Conservation (phyloP, 1,284 basidiomycete genomes). For the Moesziomyces sp. region DNA sequence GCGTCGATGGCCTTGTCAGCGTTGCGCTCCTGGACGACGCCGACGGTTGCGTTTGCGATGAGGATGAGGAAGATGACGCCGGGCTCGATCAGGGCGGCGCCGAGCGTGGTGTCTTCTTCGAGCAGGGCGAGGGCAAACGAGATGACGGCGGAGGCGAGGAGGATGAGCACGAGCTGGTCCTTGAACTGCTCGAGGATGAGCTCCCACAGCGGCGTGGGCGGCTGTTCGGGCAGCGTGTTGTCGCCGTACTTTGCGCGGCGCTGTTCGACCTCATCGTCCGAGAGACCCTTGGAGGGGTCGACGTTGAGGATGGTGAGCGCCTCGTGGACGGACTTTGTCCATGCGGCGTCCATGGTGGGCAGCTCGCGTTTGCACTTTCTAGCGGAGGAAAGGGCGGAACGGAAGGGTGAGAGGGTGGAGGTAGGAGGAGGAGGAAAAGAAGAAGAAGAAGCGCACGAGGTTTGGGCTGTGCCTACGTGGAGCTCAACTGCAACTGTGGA, state of each 20-base stretch:
- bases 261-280: constrained; percentile 45
- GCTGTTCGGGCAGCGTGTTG: constrained; percentile 81
- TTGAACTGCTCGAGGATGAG: constrained; percentile 95
- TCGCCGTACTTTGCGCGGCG: constrained; percentile 48
- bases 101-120: constrained; percentile 61
- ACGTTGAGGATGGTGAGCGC: constrained; percentile 55
- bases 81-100: constrained; percentile 65
- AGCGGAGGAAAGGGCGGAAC: neutral
- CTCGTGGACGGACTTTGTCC: constrained; percentile 60
- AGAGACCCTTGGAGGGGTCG: constrained; percentile 55
- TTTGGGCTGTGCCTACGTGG: neutral
- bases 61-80: constrained; percentile 67
- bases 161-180: constrained; percentile 66
- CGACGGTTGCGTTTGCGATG: constrained; percentile 66
- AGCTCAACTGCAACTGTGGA: neutral
- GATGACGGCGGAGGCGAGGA: constrained; percentile 64
- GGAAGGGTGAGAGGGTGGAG: neutral
- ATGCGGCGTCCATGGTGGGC: constrained; percentile 59
- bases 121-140: constrained; percentile 65
- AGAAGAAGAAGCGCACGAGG: no score
- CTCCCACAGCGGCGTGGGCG: constrained; percentile 88
- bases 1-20: constrained; percentile 67
- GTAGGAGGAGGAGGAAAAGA: neutral
- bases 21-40: constrained; percentile 66
- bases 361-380: neutral